Conservation (phyloP, 176 grass and related monocot genomes). For the Oropetium thomaeum region DNA sequence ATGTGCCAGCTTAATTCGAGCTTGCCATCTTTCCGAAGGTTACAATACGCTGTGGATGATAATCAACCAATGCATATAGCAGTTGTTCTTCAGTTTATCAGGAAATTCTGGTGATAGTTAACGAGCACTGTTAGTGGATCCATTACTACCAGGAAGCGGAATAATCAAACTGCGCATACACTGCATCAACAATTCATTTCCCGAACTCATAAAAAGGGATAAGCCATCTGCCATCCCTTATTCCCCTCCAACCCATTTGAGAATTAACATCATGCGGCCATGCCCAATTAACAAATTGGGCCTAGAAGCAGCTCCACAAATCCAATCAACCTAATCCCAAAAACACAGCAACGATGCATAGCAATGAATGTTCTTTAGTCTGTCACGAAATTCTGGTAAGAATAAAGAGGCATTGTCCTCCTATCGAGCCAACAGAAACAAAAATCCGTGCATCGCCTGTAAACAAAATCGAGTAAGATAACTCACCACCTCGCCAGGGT, state of each 20-base stretch:
- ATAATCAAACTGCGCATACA: neutral
- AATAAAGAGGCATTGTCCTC: neutral
- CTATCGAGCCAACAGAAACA: neutral
- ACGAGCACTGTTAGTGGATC: neutral
- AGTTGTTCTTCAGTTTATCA: no score
- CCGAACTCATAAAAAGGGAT: neutral
- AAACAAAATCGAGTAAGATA: neutral
- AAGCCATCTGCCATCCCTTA: neutral
- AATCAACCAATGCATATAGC: neutral
- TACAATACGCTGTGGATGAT: no score
- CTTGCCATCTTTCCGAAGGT: neutral
- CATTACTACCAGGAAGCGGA: neutral
- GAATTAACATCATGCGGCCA: neutral
- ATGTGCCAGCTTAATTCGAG: neutral
- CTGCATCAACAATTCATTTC: neutral
- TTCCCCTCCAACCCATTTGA: neutral
- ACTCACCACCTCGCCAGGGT: constrained; percentile 24
- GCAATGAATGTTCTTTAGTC: neutral
- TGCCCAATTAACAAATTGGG: neutral
- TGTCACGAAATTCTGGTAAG: neutral
- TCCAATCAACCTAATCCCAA: no score
- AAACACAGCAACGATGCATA: neutral
- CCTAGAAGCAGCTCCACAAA: neutral
- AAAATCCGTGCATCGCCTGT: neutral
- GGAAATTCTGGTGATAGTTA: neutral